A percentile compares a stretch with the other conserved stretches of the same genome.
Evolutionary conservation across 257 asterid species (phyloP).

Genomic region (Nicotiana otophora): DNA sequence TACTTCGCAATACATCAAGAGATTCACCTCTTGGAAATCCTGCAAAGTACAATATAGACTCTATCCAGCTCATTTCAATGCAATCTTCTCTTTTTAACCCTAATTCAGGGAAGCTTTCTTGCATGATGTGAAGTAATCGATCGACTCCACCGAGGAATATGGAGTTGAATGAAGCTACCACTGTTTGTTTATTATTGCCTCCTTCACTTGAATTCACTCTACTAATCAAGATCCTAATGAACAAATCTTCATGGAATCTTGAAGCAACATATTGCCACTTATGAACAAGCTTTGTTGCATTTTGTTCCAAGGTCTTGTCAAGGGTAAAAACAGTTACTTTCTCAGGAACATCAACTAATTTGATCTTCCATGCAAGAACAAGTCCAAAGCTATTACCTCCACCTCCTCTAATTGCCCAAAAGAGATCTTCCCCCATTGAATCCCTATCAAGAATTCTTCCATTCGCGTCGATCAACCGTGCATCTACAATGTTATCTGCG

Average conservation of each 20-base stretch:
- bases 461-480: slow-evolving; percentile 3
- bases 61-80: slow-evolving; percentile 14
- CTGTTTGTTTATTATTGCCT: background rate
- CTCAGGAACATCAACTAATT: slow-evolving; percentile 1
- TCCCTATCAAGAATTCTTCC: slow-evolving; percentile 6
- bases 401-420: slow-evolving; percentile 19
- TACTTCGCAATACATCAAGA: background rate
- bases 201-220: background rate
- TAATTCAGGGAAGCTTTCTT: background rate
- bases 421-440: slow-evolving; percentile 8
- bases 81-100: slow-evolving; percentile 1
- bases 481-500: slow-evolving; percentile 14
- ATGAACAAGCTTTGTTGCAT: slow-evolving; percentile 1
- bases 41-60: slow-evolving; percentile 7
- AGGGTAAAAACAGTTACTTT: slow-evolving; percentile 13
- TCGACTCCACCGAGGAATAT: background rate
- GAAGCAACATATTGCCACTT: slow-evolving; percentile 14
- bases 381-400: slow-evolving; percentile 14
- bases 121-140: slow-evolving; percentile 4
- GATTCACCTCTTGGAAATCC: background rate
- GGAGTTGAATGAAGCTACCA: slow-evolving; percentile 4
- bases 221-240: background rate
- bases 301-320: background rate
- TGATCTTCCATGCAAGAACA: slow-evolving; percentile 12
- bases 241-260: slow-evolving; percentile 9